Evolutionary conservation across 1,284 basidiomycete species (phyloP), one percentile per base, ranked within the genome.

Genomic region (Heterobasidion occidentale): DNA sequence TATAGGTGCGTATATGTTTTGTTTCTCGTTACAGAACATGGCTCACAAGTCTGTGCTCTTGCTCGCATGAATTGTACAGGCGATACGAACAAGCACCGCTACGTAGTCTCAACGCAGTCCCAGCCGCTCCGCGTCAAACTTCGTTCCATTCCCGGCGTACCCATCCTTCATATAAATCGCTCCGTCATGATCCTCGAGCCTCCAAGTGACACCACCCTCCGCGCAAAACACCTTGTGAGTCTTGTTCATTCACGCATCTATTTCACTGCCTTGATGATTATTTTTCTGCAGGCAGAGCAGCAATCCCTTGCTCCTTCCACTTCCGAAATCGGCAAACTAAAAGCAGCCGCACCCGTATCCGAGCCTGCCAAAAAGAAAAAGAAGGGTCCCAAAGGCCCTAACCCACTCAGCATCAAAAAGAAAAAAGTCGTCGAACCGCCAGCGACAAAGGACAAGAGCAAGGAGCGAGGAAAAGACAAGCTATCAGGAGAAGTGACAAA

Each of bases 381-480:
- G 62, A 87, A 80, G 64, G 85, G 84, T 1, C 85, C 88, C 0
- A 95, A 93, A 67, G 92, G 79, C 0, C 93, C 95, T 0, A 99
- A 99, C 73, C 94, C 96, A 14, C 77, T 99, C 4, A 94, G 92
- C 59, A 75, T 95, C 44, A 94, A 92, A 76, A 98, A 94, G 78
- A 94, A 94, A 74, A 88, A 80, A 66, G 59, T 62, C 2, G 47
- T 14, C 2, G 46, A 45, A 36, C 47, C 36, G 14, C 27, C 7
- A 27, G 14, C n/a, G 8, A 53, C 52, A n/a, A 55, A 53, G 33
- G 17, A 27, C 11, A 55, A 51, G 35, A 20, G 36, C 36, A 60
- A 61, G 53, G 20, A 47, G 46, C 19, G 6, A 19, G 12, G 19
- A 48, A 17, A 17, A 11, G 46, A 1, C 11, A 12, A 11, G 17